Evolutionary conservation across 1,284 basidiomycete species (phyloP).

Genomic region (Meripilus lineatus): DNA sequence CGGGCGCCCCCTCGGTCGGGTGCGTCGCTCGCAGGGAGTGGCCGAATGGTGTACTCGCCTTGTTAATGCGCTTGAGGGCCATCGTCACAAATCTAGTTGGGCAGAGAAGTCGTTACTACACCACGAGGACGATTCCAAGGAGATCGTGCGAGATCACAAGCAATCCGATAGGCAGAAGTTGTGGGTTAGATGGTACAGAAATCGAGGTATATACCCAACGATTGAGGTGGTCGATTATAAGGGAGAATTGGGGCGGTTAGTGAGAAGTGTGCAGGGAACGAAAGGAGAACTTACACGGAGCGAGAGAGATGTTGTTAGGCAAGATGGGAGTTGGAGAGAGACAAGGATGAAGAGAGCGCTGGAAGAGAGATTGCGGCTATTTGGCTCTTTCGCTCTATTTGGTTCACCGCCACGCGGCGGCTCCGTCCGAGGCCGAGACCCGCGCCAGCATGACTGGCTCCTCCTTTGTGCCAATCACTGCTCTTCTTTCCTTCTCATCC

Average conservation of each 20-base stretch:
- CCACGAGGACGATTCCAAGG: neutral
- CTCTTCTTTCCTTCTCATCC: no score
- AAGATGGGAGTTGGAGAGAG: constrained; percentile 4
- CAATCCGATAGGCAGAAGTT: constrained; percentile 10
- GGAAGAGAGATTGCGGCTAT: constrained; percentile 3
- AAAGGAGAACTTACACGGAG: neutral
- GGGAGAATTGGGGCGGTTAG: neutral
- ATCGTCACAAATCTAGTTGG: constrained; percentile 41
- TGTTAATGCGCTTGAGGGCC: constrained; percentile 99
- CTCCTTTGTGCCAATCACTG: no score
- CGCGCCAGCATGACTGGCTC: neutral
- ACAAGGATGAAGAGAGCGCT: constrained; percentile 1
- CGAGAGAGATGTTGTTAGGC: neutral
- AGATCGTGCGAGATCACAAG: constrained; percentile 16
- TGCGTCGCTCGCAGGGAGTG: neutral
- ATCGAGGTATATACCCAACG: constrained; percentile 1
- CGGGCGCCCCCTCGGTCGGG: constrained; percentile 9
- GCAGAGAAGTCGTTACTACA: constrained; percentile 20
- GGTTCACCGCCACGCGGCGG: neutral
- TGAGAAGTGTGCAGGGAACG: neutral
- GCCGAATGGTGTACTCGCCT: constrained; percentile 50
- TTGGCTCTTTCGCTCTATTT: constrained; percentile 8
- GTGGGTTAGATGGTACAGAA: no score
- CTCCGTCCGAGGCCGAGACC: neutral
- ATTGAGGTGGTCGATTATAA: neutral